These are phyloP conservation scores for Jaapia argillacea DNA, from an alignment of 768 basidiomycete genomes.

Conservation along the genomic window DNA sequence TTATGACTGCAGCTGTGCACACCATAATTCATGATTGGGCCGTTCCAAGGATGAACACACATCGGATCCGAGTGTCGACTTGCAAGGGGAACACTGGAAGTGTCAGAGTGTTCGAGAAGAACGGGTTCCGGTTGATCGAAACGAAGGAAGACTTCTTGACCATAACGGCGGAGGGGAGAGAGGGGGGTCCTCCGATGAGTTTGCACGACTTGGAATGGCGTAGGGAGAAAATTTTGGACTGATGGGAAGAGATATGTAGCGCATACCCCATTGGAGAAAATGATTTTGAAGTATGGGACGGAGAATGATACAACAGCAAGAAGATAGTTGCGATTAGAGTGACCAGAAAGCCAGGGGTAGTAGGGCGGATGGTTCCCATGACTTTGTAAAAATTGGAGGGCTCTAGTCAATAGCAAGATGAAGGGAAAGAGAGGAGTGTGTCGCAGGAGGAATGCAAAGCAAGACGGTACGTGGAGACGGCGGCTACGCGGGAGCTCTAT, in stretches of 20 bases:
- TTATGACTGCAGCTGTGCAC: constrained; percentile 59
- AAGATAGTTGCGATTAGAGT: constrained; percentile 72
- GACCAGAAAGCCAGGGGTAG: constrained; percentile 83
- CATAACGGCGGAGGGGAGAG: constrained; percentile 27
- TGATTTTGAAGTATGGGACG: constrained; percentile 79
- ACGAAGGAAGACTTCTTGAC: constrained; percentile 27
- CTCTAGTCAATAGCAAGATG: too few relatives aligned
- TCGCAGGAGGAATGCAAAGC: too few relatives aligned
- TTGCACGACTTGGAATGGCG: too few relatives aligned
- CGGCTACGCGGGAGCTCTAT: too few relatives aligned
- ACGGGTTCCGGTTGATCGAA: constrained; percentile 37
- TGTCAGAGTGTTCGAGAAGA: constrained; percentile 56
- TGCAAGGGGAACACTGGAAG: constrained; percentile 51
- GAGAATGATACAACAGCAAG: constrained; percentile 86
- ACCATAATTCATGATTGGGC: constrained; percentile 50
- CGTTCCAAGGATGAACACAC: constrained; percentile 53
- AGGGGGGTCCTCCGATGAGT: constrained; percentile 9
- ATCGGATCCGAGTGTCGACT: constrained; percentile 31
- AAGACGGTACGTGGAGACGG: too few relatives aligned
- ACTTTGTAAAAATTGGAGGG: too few relatives aligned
- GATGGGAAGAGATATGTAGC: too few relatives aligned
- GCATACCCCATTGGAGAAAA: too few relatives aligned
- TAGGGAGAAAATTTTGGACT: too few relatives aligned
- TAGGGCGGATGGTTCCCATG: constrained; percentile 71
- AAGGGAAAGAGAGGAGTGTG: too few relatives aligned